Evolutionary conservation across 495 filamentous ascomycete species (phyloP).

Genomic region (Trichoderma virens): DNA sequence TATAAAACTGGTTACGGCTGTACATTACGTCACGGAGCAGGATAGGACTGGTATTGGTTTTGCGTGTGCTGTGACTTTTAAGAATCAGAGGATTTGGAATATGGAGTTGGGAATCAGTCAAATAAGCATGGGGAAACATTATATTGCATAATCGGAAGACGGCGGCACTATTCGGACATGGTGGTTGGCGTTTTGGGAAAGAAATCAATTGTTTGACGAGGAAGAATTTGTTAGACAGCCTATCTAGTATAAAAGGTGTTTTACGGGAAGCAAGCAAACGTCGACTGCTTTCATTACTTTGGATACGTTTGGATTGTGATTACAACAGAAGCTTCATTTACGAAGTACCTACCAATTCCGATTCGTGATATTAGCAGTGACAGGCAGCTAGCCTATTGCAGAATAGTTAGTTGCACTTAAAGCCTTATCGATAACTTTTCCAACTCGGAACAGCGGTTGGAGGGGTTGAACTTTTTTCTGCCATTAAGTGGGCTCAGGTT

Average conservation of each 20-base stretch:
- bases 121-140: neutral
- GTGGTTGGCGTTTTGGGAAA: conserved; percentile 2
- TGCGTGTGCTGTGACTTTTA: neutral
- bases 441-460: neutral
- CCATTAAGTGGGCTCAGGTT: neutral
- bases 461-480: conserved; percentile 1
- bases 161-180: neutral
- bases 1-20: conserved; percentile 14
- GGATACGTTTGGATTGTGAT: neutral
- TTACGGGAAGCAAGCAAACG: too few relatives aligned
- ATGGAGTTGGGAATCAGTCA: conserved; percentile 4
- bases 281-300: too few relatives aligned
- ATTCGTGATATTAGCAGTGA: too few relatives aligned
- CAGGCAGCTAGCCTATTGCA: too few relatives aligned
- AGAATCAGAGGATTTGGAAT: neutral
- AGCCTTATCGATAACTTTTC: neutral
- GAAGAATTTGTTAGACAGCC: neutral
- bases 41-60: neutral
- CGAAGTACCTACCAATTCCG: too few relatives aligned
- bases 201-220: neutral
- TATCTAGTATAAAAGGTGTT: neutral
- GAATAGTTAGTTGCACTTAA: too few relatives aligned
- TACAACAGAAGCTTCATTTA: too few relatives aligned
- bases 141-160: neutral
- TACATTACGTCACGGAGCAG: neutral